phyloP scores from a whole-genome alignment of 331 rosid genomes.

The Quercus lobata region DNA sequence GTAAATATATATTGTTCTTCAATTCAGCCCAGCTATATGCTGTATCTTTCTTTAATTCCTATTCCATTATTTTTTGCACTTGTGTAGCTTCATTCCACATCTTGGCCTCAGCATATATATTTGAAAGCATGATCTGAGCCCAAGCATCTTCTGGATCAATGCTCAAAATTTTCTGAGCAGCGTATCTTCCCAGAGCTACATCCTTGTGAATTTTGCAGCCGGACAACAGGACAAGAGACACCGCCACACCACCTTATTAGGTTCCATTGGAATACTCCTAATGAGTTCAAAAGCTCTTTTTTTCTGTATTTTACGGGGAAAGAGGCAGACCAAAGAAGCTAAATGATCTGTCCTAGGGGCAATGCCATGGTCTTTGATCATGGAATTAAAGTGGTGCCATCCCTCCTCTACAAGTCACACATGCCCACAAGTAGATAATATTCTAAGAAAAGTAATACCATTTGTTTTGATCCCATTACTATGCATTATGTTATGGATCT shows the following conservation, averaged over 20 bases:
- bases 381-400: not conserved
- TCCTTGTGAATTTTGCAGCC: not conserved
- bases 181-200: not conserved
- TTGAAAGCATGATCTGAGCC: not conserved
- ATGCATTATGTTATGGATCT: not conserved
- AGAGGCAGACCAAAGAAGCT: slow-evolving; percentile 1
- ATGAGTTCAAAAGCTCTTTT: not conserved
- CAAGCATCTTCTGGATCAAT: not conserved
- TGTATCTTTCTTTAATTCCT: not conserved
- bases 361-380: not conserved
- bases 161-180: not conserved
- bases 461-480: not conserved
- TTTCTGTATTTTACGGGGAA: not conserved
- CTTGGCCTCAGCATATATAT: not conserved
- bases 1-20: not conserved
- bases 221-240: not conserved
- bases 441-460: not conserved
- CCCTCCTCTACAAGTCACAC: slow-evolving; percentile 1
- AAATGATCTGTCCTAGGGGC: not conserved
- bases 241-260: not conserved
- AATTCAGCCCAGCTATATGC: not conserved
- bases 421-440: not conserved
- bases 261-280: not conserved
- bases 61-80: not conserved
- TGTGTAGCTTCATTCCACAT: not conserved